These are phyloP conservation scores for Pythium angustatum DNA, from an alignment of 352 stramenopile genomes.

Conservation along the genomic window DNA sequence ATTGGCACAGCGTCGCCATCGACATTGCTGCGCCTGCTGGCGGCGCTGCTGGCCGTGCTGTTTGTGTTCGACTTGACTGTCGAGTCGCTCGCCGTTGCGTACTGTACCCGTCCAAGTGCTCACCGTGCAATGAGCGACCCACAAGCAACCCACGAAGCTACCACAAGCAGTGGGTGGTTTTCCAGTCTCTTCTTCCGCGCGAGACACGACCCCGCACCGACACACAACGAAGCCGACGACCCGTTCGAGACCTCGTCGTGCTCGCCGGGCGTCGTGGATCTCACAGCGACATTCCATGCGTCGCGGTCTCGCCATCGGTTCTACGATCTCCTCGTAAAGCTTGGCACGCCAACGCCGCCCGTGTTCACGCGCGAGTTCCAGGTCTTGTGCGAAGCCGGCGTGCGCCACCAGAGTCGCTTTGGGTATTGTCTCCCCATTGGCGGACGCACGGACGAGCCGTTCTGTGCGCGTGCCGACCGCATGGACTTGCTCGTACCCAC, in stretches of 20 bases:
- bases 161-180: slow-evolving; percentile 1
- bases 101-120: neutral
- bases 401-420: slow-evolving; percentile 28
- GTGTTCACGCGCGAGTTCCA: slow-evolving; percentile 16
- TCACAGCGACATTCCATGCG: slow-evolving; percentile 1
- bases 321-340: slow-evolving; percentile 19
- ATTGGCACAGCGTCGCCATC: neutral
- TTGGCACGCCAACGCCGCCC: slow-evolving; percentile 7
- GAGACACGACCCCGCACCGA: neutral
- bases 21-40: slow-evolving; percentile 14
- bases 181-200: neutral
- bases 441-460: slow-evolving; percentile 26
- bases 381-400: slow-evolving; percentile 14
- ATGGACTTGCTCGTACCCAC: slow-evolving; percentile 27
- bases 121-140: too few relatives aligned
- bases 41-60: slow-evolving; percentile 8
- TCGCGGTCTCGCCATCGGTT: slow-evolving; percentile 19
- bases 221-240: neutral
- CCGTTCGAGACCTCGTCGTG: neutral
- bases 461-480: slow-evolving; percentile 32
- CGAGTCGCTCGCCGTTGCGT: slow-evolving; percentile 17
- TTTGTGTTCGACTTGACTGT: slow-evolving; percentile 18
- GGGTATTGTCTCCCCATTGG: slow-evolving; percentile 43
- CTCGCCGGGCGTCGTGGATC: slow-evolving; percentile 12
- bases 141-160: too few relatives aligned